These are phyloP conservation scores for Karstenula rhodostoma DNA, from an alignment of 2,329 filamentous ascomycete species.

Conservation along the genomic window DNA sequence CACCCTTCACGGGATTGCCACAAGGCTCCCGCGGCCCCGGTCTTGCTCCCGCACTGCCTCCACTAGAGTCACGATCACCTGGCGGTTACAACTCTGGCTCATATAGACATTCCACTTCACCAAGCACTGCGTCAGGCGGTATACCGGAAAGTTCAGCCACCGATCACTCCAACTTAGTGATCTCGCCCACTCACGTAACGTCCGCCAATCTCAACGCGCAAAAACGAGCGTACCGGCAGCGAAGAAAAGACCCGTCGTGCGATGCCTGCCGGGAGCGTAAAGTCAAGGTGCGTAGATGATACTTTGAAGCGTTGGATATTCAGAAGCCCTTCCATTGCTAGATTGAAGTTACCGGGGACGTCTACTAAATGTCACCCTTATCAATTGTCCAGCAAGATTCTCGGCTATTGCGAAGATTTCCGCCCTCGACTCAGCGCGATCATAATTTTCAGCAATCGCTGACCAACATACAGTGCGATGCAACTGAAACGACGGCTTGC, in stretches of 20 bases:
- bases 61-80: constrained; percentile 41
- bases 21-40: constrained; percentile 34
- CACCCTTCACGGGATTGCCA: constrained; percentile 40
- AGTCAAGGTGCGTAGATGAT: constrained; percentile 63
- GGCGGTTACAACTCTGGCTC: constrained; percentile 39
- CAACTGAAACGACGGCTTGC: constrained; percentile 93
- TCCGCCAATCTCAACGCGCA: constrained; percentile 72
- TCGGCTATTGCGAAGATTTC: background rate
- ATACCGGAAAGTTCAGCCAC: constrained; percentile 40
- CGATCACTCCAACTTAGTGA: constrained; percentile 49
- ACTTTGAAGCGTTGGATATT: background rate
- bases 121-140: constrained; percentile 45
- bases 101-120: constrained; percentile 47
- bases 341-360: background rate
- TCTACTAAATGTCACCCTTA: too few species aligned
- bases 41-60: constrained; percentile 41
- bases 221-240: constrained; percentile 92
- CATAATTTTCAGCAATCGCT: constrained; percentile 13
- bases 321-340: background rate
- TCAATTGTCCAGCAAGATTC: background rate
- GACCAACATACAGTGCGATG: constrained; percentile 75
- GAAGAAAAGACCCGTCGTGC: constrained; percentile 95
- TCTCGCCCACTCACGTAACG: constrained; percentile 52
- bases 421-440: background rate
- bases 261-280: constrained; percentile 91